Percentiles rank a stretch among this genome's conserved stretches.
phyloP scores from a whole-genome alignment of 306 rosid genomes.

The Cicer cuneatum region DNA sequence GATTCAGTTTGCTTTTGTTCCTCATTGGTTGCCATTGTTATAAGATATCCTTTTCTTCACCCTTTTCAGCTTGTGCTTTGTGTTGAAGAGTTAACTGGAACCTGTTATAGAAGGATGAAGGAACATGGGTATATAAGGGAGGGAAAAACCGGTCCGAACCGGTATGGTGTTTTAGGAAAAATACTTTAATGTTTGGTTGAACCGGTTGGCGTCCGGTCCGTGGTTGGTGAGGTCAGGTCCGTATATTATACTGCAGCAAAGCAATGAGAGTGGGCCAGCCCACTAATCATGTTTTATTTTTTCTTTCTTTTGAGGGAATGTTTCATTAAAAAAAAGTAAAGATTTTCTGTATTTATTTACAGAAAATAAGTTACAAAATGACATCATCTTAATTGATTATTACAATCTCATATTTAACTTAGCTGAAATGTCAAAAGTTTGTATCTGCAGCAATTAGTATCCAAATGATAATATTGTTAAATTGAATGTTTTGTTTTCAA shows the following conservation, averaged over 20 bases:
- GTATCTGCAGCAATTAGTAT: not conserved
- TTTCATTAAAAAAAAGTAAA: no score
- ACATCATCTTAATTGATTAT: conserved; percentile 30
- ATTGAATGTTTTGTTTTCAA: no score
- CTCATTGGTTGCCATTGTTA: conserved; percentile 68
- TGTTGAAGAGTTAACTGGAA: not conserved
- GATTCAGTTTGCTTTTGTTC: conserved; percentile 63
- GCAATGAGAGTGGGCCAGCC: conserved; percentile 10
- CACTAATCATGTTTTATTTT: not conserved
- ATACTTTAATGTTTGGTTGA: conserved; percentile 43
- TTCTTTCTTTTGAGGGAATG: not conserved
- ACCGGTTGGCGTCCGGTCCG: conserved; percentile 65
- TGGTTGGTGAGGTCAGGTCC: conserved; percentile 67
- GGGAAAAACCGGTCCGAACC: conserved; percentile 54
- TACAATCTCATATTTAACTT: not conserved
- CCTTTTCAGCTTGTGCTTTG: conserved; percentile 16
- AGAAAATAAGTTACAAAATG: conserved; percentile 14
- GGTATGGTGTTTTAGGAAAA: conserved; percentile 9
- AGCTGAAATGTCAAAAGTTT: not conserved
- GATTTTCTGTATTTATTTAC: conserved; percentile 18
- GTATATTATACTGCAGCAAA: not conserved
- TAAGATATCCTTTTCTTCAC: not conserved
- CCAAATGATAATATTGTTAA: no score
- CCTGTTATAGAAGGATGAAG: conserved; percentile 24
- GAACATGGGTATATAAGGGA: conserved; percentile 39